Conservation (phyloP, 176 grass and related monocot genomes). For the Themeda triandra region DNA sequence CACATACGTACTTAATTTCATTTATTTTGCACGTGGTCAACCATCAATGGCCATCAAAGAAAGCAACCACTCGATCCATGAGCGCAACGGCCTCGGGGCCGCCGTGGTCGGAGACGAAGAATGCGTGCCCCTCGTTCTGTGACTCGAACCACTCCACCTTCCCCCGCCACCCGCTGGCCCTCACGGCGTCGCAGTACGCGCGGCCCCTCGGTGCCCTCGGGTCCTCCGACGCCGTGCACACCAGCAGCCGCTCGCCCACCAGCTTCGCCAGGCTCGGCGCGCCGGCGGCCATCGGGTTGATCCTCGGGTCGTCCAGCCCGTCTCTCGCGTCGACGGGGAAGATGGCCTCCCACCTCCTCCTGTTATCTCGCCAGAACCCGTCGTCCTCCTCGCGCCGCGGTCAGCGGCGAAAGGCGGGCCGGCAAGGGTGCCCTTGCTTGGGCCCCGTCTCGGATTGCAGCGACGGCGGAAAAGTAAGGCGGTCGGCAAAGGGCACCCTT, state of each 20-base stretch:
- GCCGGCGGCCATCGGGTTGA: slow-evolving; percentile 45
- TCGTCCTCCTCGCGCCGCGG: neutral
- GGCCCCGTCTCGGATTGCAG: too few species aligned
- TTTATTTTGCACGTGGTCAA: neutral
- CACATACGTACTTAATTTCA: neutral
- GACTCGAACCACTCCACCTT: slow-evolving; percentile 39
- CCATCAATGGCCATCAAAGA: slow-evolving; percentile 25
- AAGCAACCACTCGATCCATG: slow-evolving; percentile 30
- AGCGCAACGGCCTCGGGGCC: slow-evolving; percentile 29
- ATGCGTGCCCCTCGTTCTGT: slow-evolving; percentile 39
- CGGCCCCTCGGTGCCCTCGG: slow-evolving; percentile 26
- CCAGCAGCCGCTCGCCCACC: slow-evolving; percentile 18
- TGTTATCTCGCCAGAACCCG: neutral
- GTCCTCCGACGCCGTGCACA: slow-evolving; percentile 39
- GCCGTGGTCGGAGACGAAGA: slow-evolving; percentile 10
- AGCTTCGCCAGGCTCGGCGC: slow-evolving; percentile 33
- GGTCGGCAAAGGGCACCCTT: too few species aligned
- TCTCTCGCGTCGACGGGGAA: slow-evolving; percentile 23
- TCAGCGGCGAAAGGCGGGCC: too few species aligned
- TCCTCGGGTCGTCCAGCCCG: slow-evolving; percentile 43
- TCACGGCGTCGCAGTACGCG: slow-evolving; percentile 39
- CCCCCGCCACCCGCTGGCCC: slow-evolving; percentile 45
- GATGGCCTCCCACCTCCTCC: slow-evolving; percentile 27
- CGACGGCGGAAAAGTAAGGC: too few species aligned
- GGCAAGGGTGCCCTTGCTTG: too few species aligned